Base-by-base conservation (phyloP, 2,329 filamentous ascomycete genomes). In the Fusarium oligoseptatum region DNA sequence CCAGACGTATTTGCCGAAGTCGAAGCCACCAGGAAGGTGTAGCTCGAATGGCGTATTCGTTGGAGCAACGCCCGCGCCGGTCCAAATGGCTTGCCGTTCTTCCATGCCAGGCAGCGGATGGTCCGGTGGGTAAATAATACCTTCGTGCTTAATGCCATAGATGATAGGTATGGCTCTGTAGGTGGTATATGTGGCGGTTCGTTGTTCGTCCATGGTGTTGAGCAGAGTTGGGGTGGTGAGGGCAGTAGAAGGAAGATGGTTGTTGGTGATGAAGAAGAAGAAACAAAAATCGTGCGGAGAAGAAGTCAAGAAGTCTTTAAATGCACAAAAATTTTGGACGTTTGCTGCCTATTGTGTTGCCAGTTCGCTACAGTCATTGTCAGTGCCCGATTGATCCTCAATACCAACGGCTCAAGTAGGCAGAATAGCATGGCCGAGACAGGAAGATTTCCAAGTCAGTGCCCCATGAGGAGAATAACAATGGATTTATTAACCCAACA, bases 11-110 rank as follows among this genome's bases (percentile, higher is more conserved):
- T 3, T 22, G 1, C 41, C 11, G 6, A 45, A 45, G 20, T 45
- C 12, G 2, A 45, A 45, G 2, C 1, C 12, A 0, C 12, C 41
- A 0, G 41, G 20, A 4, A 45, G 41, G 2, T 45, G 2, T 0
- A 45, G 0, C 41, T 45, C 6, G 20, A 45, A 45, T 1, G 41
- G 41, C 0, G 2, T 22, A 3, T 45, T 22, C 1, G 12, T 45
- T 4, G 41, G 20, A 0, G 4, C 20, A 45, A 45, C 12, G 12
- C 41, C 41, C 3, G 41, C 12, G 41, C 12, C 20, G 41, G 14
- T 45, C 41, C 41, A 45, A 3, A 45, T 45, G 6, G 20, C 6
- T 8, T 45, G 41, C 5, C 41, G 20, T 14, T 45, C 41, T 8
- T 14, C 6, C 0, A 45, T 2, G 20, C 41, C 4, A 22, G 41